Evolutionary conservation across 345 rosid species (phyloP).

Genomic region (Rubroshorea leprosula): DNA sequence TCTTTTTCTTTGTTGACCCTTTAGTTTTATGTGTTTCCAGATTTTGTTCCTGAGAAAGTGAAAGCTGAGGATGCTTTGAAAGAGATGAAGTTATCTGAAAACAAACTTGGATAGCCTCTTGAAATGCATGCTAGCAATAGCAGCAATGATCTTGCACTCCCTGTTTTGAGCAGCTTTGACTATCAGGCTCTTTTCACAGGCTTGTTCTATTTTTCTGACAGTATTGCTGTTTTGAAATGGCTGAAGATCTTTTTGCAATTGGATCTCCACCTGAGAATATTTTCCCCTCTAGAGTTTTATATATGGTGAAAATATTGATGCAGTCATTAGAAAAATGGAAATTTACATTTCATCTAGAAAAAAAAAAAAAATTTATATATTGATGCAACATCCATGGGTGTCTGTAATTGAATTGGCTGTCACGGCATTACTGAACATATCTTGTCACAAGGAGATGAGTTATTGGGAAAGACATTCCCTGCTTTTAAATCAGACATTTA

Average conservation of each 20-base stretch:
- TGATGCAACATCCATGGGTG: too few relatives aligned
- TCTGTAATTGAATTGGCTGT: background rate
- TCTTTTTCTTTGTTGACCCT: background rate
- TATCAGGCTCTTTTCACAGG: background rate
- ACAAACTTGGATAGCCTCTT: slow-evolving; percentile 25
- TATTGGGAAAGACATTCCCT: too few relatives aligned
- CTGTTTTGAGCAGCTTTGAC: slow-evolving; percentile 2
- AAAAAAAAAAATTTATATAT: too few relatives aligned
- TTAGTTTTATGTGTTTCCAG: slow-evolving; percentile 23
- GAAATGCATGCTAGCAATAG: background rate
- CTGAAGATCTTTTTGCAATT: background rate
- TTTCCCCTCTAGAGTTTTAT: background rate
- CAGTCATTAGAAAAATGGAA: too few relatives aligned
- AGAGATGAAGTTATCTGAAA: slow-evolving; percentile 30
- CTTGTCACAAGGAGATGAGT: too few relatives aligned
- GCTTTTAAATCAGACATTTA: too few relatives aligned
- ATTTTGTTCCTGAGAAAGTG: slow-evolving; percentile 70
- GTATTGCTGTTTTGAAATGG: background rate
- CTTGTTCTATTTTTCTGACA: background rate
- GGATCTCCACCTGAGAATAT: too few relatives aligned
- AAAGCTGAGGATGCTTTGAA: slow-evolving; percentile 58
- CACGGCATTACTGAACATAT: too few relatives aligned
- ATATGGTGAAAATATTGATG: too few relatives aligned
- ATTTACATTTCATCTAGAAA: background rate
- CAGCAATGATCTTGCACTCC: slow-evolving; percentile 1